These are phyloP conservation scores for Xylogone sp. DNA, from an alignment of 2,329 filamentous ascomycete genomes.

Conservation along the genomic window DNA sequence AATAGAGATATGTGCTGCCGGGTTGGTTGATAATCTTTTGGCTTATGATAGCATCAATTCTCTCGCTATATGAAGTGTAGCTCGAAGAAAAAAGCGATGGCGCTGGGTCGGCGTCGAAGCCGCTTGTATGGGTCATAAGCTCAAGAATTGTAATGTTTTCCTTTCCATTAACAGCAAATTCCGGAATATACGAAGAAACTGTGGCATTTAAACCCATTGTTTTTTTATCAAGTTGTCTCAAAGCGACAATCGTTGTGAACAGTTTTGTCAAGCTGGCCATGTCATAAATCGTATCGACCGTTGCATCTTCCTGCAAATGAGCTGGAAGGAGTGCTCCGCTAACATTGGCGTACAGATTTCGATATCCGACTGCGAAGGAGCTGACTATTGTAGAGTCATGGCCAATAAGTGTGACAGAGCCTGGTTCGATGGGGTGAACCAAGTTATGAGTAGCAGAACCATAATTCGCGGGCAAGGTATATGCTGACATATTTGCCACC, in stretches of 20 bases:
- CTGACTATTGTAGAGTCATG: constrained; percentile 21
- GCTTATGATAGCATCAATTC: constrained; percentile 23
- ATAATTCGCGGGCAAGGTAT: constrained; percentile 12
- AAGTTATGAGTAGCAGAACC: constrained; percentile 7
- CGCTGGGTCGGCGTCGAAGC: constrained; percentile 26
- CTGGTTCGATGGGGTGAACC: constrained; percentile 22
- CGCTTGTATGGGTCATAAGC: constrained; percentile 31
- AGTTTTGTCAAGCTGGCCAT: constrained; percentile 35
- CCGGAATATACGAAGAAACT: constrained; percentile 28
- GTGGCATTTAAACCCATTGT: constrained; percentile 22
- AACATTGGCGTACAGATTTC: constrained; percentile 10
- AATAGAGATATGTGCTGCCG: constrained; percentile 28
- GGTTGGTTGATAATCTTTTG: constrained; percentile 23
- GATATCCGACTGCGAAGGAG: constrained; percentile 23
- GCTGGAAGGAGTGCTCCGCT: constrained; percentile 7
- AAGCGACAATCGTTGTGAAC: constrained; percentile 30
- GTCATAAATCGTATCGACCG: constrained; percentile 33
- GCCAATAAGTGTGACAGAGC: constrained; percentile 18
- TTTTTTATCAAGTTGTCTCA: constrained; percentile 27
- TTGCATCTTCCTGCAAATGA: constrained; percentile 22
- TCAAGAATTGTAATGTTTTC: constrained; percentile 29
- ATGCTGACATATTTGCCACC: constrained; percentile 18
- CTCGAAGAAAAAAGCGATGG: constrained; percentile 19
- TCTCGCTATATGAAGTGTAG: constrained; percentile 23
- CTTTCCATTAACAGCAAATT: constrained; percentile 30